Percentiles rank a stretch among this genome's conserved stretches.
phyloP scores from a whole-genome alignment of 805 yeast species.

The Starmerella tilneyi region DNA sequence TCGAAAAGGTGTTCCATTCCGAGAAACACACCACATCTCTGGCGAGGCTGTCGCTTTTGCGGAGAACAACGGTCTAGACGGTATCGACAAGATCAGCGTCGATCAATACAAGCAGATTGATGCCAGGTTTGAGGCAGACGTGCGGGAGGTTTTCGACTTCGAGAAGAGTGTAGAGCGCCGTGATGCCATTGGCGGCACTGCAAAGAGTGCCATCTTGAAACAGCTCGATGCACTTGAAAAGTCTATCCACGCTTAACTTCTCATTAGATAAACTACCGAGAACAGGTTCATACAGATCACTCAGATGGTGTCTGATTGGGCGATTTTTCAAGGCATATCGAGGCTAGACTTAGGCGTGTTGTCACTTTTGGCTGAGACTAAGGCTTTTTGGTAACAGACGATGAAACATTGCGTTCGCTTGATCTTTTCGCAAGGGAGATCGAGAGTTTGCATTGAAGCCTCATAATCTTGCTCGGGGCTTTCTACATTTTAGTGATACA shows the following conservation, averaged over 20 bases:
- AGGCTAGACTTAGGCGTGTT: too few species aligned
- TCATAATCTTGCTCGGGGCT: too few species aligned
- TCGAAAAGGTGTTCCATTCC: constrained; percentile 95
- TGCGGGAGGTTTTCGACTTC: constrained; percentile 75
- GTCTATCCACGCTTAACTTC: constrained; percentile 1
- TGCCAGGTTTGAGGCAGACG: constrained; percentile 67
- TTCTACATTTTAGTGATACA: too few species aligned
- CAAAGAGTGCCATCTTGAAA: constrained; percentile 72
- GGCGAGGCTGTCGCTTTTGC: constrained; percentile 94
- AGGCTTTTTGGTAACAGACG: too few species aligned
- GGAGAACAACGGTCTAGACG: constrained; percentile 63
- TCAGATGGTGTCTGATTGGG: too few species aligned
- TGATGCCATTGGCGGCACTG: constrained; percentile 94
- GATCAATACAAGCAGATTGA: constrained; percentile 76
- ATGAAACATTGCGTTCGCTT: too few species aligned
- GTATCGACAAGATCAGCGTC: constrained; percentile 73
- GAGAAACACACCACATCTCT: constrained; percentile 97
- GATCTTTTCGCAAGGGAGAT: too few species aligned
- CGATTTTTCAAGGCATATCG: too few species aligned
- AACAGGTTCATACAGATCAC: too few species aligned
- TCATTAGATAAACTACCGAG: too few species aligned
- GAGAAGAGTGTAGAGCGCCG: constrained; percentile 94
- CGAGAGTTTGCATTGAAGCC: too few species aligned
- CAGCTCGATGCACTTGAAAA: constrained; percentile 42
- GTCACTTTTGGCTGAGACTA: too few species aligned